Percentiles rank a stretch among this genome's conserved stretches.
Evolutionary conservation across 1,284 basidiomycete species (phyloP).

Genomic region (Ceratobasidium sp.): DNA sequence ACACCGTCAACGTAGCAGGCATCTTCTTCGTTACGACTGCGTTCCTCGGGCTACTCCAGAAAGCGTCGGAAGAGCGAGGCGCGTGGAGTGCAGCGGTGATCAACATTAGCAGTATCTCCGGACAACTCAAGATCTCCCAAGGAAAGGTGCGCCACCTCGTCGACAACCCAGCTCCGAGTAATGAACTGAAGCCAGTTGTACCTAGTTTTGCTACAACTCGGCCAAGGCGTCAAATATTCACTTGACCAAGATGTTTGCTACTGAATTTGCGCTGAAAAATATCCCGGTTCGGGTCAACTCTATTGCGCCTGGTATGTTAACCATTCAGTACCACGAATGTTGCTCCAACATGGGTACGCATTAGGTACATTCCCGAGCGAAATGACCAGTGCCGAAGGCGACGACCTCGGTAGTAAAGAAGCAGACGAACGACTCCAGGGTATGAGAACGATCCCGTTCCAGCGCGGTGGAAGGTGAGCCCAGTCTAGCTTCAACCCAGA

Average conservation of each 20-base stretch:
- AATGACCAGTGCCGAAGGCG: constrained; percentile 68
- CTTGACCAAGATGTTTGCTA: constrained; percentile 78
- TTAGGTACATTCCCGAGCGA: constrained; percentile 64
- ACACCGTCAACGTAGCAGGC: constrained; percentile 72
- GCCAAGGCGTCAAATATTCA: constrained; percentile 81
- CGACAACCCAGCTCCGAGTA: too few species aligned
- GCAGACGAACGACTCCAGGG: constrained; percentile 56
- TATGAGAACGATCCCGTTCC: constrained; percentile 12
- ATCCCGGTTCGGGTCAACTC: constrained; percentile 67
- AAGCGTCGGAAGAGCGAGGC: too few species aligned
- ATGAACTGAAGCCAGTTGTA: too few species aligned
- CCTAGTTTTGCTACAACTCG: constrained; percentile 81
- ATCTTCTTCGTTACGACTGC: constrained; percentile 80
- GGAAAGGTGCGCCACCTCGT: too few species aligned
- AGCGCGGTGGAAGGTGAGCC: constrained; percentile 23
- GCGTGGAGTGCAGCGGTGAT: constrained; percentile 70
- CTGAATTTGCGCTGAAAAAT: constrained; percentile 76
- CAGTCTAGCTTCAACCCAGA: constrained; percentile 60
- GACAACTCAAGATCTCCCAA: constrained; percentile 55
- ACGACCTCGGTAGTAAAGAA: constrained; percentile 31
- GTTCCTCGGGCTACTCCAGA: constrained; percentile 75
- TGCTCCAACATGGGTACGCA: too few species aligned
- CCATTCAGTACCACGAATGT: too few species aligned
- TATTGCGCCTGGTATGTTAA: constrained; percentile 67
- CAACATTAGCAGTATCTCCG: constrained; percentile 82